Percentiles rank a stretch among this genome's conserved stretches.
phyloP scores from a whole-genome alignment of 768 basidiomycete species.

The Scleroderma citrinum region DNA sequence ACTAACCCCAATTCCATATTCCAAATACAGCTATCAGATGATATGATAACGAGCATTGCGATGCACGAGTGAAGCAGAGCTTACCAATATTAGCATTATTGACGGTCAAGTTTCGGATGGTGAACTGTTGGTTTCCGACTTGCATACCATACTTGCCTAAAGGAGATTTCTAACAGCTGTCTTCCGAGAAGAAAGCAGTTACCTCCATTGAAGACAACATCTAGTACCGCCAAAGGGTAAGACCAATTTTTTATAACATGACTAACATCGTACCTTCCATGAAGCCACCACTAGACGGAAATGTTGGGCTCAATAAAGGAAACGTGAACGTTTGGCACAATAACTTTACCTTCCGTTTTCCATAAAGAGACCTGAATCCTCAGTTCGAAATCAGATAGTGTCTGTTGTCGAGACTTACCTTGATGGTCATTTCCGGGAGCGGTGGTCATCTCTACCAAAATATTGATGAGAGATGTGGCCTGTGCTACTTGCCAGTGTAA shows the following conservation, averaged over 20 bases:
- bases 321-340: too few species aligned
- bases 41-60: neutral
- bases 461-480: slow-evolving; percentile 64
- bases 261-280: slow-evolving; percentile 35
- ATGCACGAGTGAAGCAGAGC: neutral
- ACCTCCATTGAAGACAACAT: slow-evolving; percentile 40
- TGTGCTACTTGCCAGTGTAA: slow-evolving; percentile 80
- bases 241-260: neutral
- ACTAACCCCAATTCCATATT: slow-evolving; percentile 28
- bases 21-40: slow-evolving; percentile 19
- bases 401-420: slow-evolving; percentile 34
- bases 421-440: slow-evolving; percentile 54
- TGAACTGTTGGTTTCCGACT: slow-evolving; percentile 42
- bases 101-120: slow-evolving; percentile 52
- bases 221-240: slow-evolving; percentile 17
- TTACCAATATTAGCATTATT: slow-evolving; percentile 40
- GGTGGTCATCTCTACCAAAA: slow-evolving; percentile 61
- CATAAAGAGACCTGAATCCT: slow-evolving; percentile 35
- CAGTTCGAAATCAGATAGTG: neutral
- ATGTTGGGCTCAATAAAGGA: neutral
- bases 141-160: slow-evolving; percentile 30
- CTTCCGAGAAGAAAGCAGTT: neutral
- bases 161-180: neutral
- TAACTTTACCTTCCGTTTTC: slow-evolving; percentile 35
- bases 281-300: slow-evolving; percentile 32